Conservation (phyloP, 2,329 filamentous ascomycete species). For the Monilinia laxa region DNA sequence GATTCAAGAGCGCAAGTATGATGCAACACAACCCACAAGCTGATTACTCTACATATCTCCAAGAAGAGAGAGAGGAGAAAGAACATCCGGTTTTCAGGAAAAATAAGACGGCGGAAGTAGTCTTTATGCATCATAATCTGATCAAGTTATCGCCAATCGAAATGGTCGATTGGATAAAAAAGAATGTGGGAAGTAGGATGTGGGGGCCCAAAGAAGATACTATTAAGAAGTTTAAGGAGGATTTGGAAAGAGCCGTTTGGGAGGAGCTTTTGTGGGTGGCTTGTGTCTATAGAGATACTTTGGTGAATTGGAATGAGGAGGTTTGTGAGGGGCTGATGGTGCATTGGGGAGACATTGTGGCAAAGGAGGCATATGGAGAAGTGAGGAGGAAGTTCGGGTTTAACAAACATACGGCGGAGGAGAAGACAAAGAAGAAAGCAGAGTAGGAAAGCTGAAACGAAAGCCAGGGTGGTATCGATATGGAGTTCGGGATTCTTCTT, state of each 20-base stretch:
- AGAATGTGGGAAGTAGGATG: slow-evolving; percentile 16
- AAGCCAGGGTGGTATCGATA: neutral
- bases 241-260: slow-evolving; percentile 22
- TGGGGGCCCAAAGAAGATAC: slow-evolving; percentile 16
- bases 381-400: neutral
- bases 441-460: neutral
- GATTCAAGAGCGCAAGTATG: slow-evolving; percentile 10
- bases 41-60: slow-evolving; percentile 7
- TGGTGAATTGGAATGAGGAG: slow-evolving; percentile 1
- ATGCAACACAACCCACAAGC: slow-evolving; percentile 15
- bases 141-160: slow-evolving; percentile 17
- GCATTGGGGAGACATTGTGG: slow-evolving; percentile 8
- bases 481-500: neutral
- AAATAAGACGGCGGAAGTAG: neutral
- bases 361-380: neutral
- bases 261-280: slow-evolving; percentile 20
- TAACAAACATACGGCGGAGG: neutral
- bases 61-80: neutral
- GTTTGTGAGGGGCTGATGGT: slow-evolving; percentile 15
- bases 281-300: slow-evolving; percentile 6
- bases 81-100: neutral
- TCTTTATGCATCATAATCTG: slow-evolving; percentile 22
- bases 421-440: neutral
- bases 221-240: slow-evolving; percentile 1
- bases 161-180: slow-evolving; percentile 13